A percentile compares a stretch with the other conserved stretches of the same genome.
These are phyloP conservation scores for Tausonia pullulans DNA, from an alignment of 1,284 basidiomycete species.

Conservation along the genomic window DNA sequence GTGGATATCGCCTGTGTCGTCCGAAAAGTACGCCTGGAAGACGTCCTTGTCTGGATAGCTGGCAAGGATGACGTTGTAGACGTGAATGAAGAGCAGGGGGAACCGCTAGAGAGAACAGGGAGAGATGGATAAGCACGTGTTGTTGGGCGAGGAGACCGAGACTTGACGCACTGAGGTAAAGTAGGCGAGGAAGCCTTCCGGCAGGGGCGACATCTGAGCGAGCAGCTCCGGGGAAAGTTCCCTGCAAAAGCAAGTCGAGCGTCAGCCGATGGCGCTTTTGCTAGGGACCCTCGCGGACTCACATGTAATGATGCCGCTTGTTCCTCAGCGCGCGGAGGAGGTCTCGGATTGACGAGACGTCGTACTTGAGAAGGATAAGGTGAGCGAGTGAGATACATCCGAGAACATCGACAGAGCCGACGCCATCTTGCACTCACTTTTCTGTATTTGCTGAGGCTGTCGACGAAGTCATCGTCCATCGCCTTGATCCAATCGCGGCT, in stretches of 20 bases:
- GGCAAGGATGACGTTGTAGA: slow-evolving; percentile 62
- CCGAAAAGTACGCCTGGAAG: slow-evolving; percentile 66
- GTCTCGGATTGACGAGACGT: slow-evolving; percentile 80
- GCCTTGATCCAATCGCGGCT: slow-evolving; percentile 68
- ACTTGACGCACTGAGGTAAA: slow-evolving; percentile 50
- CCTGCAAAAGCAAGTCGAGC: neutral
- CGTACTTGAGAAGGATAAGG: slow-evolving; percentile 43
- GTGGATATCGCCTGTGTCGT: slow-evolving; percentile 27
- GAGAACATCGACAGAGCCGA: neutral
- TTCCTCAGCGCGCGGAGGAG: slow-evolving; percentile 84
- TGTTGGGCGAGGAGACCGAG: too few species aligned
- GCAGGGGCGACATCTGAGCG: slow-evolving; percentile 77
- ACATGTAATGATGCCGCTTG: slow-evolving; percentile 41
- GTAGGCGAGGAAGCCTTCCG: slow-evolving; percentile 82
- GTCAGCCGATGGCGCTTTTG: slow-evolving; percentile 1
- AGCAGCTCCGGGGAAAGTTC: slow-evolving; percentile 60
- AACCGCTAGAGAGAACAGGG: slow-evolving; percentile 43
- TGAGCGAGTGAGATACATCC: neutral
- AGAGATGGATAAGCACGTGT: neutral
- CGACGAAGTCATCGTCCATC: slow-evolving; percentile 79
- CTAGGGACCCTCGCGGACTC: neutral
- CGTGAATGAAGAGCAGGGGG: slow-evolving; percentile 82
- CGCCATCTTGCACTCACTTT: slow-evolving; percentile 37
- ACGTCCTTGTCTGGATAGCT: slow-evolving; percentile 56
- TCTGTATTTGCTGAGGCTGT: slow-evolving; percentile 89